Evolutionary conservation across 73 alveolate genomes (phyloP), one percentile per base, ranked within the genome.

Genomic region (Paramecium tetraurelia): DNA sequence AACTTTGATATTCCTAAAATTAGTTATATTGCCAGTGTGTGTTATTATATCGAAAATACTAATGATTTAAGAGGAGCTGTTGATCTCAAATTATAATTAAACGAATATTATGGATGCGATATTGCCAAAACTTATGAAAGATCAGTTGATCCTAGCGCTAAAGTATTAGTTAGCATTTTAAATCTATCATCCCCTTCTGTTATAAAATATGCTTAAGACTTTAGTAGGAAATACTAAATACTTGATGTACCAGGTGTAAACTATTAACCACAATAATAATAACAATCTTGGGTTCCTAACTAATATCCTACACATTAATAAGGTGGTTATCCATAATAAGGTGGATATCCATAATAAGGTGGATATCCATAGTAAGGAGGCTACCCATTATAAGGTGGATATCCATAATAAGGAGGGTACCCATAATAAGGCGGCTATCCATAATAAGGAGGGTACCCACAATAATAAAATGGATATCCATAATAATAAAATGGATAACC

Each of bases 1-100:
- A 72, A 72, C 5, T 11, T 16, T 36, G 3, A 12, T 12, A 10
- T n/a, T 35, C 12, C 33, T 72, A 72, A 7, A 5, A 4, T 68
- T 72, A 72, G 86, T 40, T 72, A 72, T 38, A 36, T 72, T 10
- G 86, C 86, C 59, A 72, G 59, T 36, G 33, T 72, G 4, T 72
- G 86, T 18, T 72, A 35, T 8, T 40, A 36, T 14, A 72, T 72
- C n/a, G 86, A 72, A 72, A 72, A 21, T 20, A 72, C 86, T 0
- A 4, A 33, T 36, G 86, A 72, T 72, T 10, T 36, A 72, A 72
- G 86, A 72, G 86, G 86, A 1, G 57, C 59, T 16, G 86, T 11
- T 1, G 86, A 72, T 22, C 33, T 72, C 18, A 72, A 72, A 72
- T 7, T 5, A 43, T 33, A 72, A 43, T 33, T 72, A 58, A 72